Conservation (phyloP, 75 land plant genomes). For the Cryptomeria japonica region DNA sequence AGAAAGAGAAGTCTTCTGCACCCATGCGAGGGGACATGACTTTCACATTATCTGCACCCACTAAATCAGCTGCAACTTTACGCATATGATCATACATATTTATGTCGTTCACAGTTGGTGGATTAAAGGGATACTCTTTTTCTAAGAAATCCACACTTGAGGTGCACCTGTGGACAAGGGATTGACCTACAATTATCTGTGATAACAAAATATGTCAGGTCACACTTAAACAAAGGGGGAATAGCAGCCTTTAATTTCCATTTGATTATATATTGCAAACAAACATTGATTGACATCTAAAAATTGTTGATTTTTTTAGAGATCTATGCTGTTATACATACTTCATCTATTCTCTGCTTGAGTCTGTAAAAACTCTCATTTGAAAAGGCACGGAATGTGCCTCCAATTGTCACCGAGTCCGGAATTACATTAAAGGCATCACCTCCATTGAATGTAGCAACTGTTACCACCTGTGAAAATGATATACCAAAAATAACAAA, state of each 20-base stretch:
- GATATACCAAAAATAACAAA: background rate
- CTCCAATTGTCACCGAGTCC: conserved; percentile 82
- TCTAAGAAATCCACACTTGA: conserved; percentile 59
- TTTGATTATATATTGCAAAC: background rate
- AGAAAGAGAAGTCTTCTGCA: conserved; percentile 82
- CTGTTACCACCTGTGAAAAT: conserved; percentile 78
- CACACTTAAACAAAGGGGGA: background rate
- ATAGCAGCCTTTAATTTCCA: background rate
- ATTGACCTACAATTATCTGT: conserved; percentile 73
- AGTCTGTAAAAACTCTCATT: conserved; percentile 61
- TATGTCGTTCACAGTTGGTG: conserved; percentile 60
- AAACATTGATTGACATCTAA: background rate
- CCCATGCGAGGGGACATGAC: conserved; percentile 58
- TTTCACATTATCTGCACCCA: conserved; percentile 42
- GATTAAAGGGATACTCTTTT: conserved; percentile 50
- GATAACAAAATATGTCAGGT: background rate
- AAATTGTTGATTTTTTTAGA: background rate
- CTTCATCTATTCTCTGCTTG: conserved; percentile 85
- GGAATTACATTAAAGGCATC: conserved; percentile 95
- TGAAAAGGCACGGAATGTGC: conserved; percentile 89
- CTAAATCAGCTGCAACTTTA: conserved; percentile 54
- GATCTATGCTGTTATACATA: conserved; percentile 7
- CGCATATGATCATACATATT: conserved; percentile 42
- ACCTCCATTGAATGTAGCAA: conserved; percentile 77
- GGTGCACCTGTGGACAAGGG: conserved; percentile 76